phyloP scores from a whole-genome alignment of 495 filamentous ascomycete species.

The Apodospora peruviana region DNA sequence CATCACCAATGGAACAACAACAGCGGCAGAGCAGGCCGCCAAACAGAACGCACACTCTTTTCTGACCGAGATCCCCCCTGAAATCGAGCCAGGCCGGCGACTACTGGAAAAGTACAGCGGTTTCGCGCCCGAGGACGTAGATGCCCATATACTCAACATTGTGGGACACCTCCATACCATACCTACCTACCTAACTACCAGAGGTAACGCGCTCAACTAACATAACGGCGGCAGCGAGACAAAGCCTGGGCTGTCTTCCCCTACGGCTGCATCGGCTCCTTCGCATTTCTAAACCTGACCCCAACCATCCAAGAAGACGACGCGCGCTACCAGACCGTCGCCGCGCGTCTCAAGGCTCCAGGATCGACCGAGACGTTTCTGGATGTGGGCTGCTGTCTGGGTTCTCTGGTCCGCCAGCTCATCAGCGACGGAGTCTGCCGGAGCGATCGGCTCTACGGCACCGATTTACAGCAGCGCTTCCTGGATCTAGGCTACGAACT shows the following conservation, averaged over 20 bases:
- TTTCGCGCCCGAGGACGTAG: conserved; percentile 5
- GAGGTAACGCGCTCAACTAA: background rate
- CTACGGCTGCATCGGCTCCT: conserved; percentile 50
- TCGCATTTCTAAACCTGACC: conserved; percentile 45
- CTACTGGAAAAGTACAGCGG: conserved; percentile 10
- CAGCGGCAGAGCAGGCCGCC: too few relatives aligned
- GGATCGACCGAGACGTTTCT: conserved; percentile 27
- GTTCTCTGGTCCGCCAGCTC: conserved; percentile 41
- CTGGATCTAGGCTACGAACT: conserved; percentile 38
- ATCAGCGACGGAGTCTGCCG: conserved; percentile 31
- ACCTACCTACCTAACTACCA: background rate
- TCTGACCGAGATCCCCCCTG: background rate
- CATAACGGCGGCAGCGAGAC: conserved; percentile 1
- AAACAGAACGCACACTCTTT: background rate
- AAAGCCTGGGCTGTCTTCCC: conserved; percentile 36
- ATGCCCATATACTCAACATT: conserved; percentile 2
- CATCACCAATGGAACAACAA: too few relatives aligned
- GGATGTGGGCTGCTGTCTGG: conserved; percentile 47
- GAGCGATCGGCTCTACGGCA: conserved; percentile 31
- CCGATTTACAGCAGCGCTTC: conserved; percentile 36
- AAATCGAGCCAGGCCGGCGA: background rate
- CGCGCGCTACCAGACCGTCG: conserved; percentile 2
- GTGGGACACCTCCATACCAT: background rate
- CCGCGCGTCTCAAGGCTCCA: conserved; percentile 26
- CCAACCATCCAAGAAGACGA: conserved; percentile 17